Base-by-base conservation (phyloP, 164 flowering plant species). In the Aristolochia fimbriata region DNA sequence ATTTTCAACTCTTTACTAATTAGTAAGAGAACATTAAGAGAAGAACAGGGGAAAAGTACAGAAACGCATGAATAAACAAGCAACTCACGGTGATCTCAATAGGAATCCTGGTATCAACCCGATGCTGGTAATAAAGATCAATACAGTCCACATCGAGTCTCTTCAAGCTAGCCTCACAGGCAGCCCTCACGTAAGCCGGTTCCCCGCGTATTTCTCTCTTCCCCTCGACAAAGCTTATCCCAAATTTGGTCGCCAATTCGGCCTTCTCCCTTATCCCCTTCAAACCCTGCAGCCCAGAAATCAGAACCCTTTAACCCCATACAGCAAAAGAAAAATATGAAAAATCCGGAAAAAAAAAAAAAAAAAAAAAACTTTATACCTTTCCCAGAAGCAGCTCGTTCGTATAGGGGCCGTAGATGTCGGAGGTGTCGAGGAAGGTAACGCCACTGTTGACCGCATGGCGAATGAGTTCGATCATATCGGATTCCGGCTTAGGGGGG, bases 401-500 rank as follows among this genome's bases (percentile, higher is more conserved):
- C 52, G 74, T 74, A 65, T 16, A 37, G 15, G 80, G 76, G 4
- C 77, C 78, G 46, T 77, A 77, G n/a, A 70, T 5, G 46, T 77
- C 75, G 17, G 81, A 71, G 61, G 81, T 72, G 47, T 77, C 81
- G 14, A 77, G 70, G 59, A 74, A 70, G 62, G 81, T 74, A 47
- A 77, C 37, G 15, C 80, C 80, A 6, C 23, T 23, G 45, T 63
- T 31, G 49, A 74, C 59, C 53, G 76, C 80, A 41, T 74, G 71
- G 62, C 59, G 77, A 33, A 74, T 69, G 63, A 74, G 70, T 6
- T 33, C 2, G 60, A 74, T 72, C 78, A 77, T 77, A n/a, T 70
- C 77, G 0, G 46, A 8, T 33, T 73, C 75, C 1, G 75, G 73
- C 56, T 73, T 71, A 12, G 76, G 65, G 2, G 77, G 63, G 11